phyloP scores from a whole-genome alignment of 805 yeast genomes.

The Saccharomycopsis sp. region DNA sequence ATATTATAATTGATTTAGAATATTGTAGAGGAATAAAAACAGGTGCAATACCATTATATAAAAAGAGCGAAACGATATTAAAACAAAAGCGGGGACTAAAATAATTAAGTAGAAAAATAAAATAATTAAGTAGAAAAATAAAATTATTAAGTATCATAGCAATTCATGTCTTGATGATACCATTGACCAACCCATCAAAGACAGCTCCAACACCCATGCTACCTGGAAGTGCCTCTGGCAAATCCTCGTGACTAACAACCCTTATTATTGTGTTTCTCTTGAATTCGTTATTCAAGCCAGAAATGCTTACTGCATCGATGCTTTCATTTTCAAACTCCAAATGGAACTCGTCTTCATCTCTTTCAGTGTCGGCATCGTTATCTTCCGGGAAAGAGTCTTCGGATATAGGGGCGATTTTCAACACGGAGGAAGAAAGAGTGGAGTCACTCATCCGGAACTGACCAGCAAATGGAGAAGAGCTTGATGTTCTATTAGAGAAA shows the following conservation, averaged over 20 bases:
- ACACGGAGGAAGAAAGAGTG: neutral
- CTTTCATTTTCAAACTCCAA: slow-evolving; percentile 10
- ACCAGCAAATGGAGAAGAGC: neutral
- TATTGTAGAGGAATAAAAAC: neutral
- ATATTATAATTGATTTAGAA: neutral
- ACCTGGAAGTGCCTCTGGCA: slow-evolving; percentile 11
- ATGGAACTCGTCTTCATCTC: neutral
- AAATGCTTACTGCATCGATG: slow-evolving; percentile 8
- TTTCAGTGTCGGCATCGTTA: neutral
- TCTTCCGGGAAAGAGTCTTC: neutral
- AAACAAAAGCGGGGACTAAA: no score
- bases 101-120: no score
- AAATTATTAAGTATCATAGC: no score
- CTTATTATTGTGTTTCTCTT: slow-evolving; percentile 16
- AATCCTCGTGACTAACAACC: slow-evolving; percentile 17
- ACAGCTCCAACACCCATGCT: slow-evolving; percentile 6
- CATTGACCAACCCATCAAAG: neutral
- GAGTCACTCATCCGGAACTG: neutral
- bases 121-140: no score
- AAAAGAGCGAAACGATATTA: no score
- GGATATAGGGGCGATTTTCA: neutral
- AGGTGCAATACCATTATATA: no score
- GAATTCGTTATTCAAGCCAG: slow-evolving; percentile 5
- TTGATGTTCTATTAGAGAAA: neutral
- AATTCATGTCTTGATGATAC: neutral